A percentile compares a stretch with the other conserved stretches of the same genome.
Evolutionary conservation across 2,329 filamentous ascomycete genomes (phyloP).

Genomic region (Colletotrichum horii): DNA sequence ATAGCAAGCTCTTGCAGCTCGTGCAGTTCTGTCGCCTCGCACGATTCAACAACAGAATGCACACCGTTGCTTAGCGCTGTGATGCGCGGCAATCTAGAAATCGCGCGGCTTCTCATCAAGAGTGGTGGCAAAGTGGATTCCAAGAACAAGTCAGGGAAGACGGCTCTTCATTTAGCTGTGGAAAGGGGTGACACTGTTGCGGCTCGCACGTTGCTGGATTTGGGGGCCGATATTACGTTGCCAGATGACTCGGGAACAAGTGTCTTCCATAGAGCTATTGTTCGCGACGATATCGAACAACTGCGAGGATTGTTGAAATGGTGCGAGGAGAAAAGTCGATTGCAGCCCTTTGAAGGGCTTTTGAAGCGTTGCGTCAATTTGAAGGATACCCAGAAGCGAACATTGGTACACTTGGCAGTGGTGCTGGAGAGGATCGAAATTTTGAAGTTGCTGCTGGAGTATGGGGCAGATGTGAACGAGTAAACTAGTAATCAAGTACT

Average conservation of each 20-base stretch:
- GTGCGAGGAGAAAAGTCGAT: background rate
- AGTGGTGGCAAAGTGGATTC: background rate
- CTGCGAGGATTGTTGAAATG: background rate
- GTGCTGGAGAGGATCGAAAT: background rate
- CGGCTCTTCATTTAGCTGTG: background rate
- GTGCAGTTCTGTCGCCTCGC: background rate
- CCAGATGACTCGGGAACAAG: background rate
- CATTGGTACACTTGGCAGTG: background rate
- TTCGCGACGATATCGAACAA: background rate
- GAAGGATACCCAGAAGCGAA: background rate
- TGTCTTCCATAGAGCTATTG: background rate
- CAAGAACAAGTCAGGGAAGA: background rate
- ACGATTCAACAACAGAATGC: background rate
- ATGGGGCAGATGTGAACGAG: background rate
- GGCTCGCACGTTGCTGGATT: background rate
- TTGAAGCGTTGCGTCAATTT: background rate
- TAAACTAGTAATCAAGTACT: background rate
- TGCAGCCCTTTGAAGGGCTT: background rate
- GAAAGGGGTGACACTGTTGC: background rate
- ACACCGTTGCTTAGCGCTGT: background rate
- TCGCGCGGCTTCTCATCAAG: background rate
- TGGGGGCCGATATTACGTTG: background rate
- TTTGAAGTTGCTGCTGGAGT: background rate
- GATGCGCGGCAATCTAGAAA: background rate
- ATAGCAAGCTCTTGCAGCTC: background rate